Base-by-base conservation (phyloP, 805 yeast genomes). In the Candida chilensis region DNA sequence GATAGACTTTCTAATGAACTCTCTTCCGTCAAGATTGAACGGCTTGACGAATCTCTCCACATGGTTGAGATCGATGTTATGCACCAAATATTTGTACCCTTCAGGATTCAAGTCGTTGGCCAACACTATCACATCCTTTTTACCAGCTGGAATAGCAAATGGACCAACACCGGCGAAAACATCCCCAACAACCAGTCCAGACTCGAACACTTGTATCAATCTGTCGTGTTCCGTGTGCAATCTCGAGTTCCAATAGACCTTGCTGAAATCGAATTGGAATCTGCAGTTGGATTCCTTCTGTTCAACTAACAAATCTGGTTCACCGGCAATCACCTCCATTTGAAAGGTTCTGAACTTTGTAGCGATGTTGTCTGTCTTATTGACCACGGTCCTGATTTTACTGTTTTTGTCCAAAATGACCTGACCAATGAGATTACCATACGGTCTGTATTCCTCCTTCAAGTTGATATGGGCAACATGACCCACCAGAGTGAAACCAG, bases 91-190 rank as follows among this genome's bases (percentile, higher is more conserved):
- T 39, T 74, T 72, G 54, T 60, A 83, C 35, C 94, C 78, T 36
- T 80, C 83, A 0, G 96, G 97, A 47, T 92, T 92, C 50, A 92
- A 63, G 52, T 92, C 99, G 50, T 88, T 92, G 8, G 96, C 96
- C 42, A 92, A 63, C 1, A 85, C 94, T 31, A 88, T 50, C 8
- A 78, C 81, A 11, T 71, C 70, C 37, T 80, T 84, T 52, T 81
- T 86, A 10, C 88, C 97, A 1, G 96, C 95, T 0, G 99, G 99
- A 1, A 92, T 74, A 2, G 94, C 90, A 60, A 94, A 92, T 4
- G 99, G 99, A 0, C 99, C 99, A 2, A 92, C 97, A 28, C 99
- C 99, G 1, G 96, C 97, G 74, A 94, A 84, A 0, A 87, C 96
- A 59, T 92, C 99, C 44, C 86, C 85, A 0, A 94, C 82, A 5